Evolutionary conservation across 805 yeast genomes (phyloP), one percentile per base, ranked within the genome.

Genomic region (Ogataea philodendri): DNA sequence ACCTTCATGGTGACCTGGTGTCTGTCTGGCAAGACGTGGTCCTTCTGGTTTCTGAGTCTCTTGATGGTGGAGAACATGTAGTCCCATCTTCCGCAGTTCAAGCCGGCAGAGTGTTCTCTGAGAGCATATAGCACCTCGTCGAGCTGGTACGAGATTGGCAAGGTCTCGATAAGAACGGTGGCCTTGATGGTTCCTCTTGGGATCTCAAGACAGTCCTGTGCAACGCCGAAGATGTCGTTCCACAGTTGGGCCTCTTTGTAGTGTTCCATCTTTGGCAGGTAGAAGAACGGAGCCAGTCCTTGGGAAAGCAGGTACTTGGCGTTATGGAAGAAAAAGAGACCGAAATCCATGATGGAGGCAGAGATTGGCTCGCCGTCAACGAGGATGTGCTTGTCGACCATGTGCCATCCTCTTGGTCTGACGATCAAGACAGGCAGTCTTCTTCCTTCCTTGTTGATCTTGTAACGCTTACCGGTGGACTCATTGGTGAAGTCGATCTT

Each of bases 41-140:
- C 73, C 34, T 77, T 73, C 52, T 76, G 74, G 62, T 79, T 81
- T 65, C 88, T 74, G 48, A 84, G 71, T 26, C 84, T 69, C 63
- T 84, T 84, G 60, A 84, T 82, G 44, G 85, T 81, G 23, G 85
- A 78, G 66, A 84, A 84, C 62, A 84, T 83, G 65, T 84, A 84
- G 63, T 84, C 94, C 90, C 93, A 84, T 65, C 94, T 74, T 51
- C 94, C 94, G 70, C 93, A 84, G 66, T 84, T 84, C 61, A 84
- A 71, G 38, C 93, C 94, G 7, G 83, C 73, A 35, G 84, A 80
- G 60, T 84, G 94, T 33, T 76, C 78, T 60, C 87, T 71, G 55
- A 84, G 69, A 54, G 84, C 84, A 55, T 76, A 84, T 52, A 84
- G 74, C 48, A 84, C 83, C 63, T 84, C 94, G 56, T 84, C 89